Percentiles rank a stretch among this genome's conserved stretches.
Conservation (phyloP, 345 rosid species). For the Eucalyptus marginata region DNA sequence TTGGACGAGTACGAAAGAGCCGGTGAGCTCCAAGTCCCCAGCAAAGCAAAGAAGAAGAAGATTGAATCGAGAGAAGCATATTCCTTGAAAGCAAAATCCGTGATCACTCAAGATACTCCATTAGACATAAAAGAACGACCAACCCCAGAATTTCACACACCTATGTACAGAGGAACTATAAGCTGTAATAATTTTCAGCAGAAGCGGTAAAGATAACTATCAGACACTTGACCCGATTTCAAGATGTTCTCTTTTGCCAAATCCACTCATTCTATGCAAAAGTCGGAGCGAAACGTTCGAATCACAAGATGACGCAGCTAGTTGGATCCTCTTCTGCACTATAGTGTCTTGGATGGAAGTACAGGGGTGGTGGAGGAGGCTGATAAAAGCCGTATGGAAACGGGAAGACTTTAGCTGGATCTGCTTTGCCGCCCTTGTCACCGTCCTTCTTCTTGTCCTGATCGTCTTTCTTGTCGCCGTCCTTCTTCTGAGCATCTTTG, state of each 20-base stretch:
- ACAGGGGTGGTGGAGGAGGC: neutral
- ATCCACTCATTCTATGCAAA: accelerated
- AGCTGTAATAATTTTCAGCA: accelerated
- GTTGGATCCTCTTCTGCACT: neutral
- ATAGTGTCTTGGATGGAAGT: neutral
- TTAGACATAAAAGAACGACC: neutral
- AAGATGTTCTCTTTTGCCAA: neutral
- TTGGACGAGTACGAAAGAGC: neutral
- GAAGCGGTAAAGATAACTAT: neutral
- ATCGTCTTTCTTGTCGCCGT: neutral
- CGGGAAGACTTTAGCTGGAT: neutral
- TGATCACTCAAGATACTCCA: neutral
- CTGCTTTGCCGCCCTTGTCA: neutral
- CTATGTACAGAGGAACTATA: neutral
- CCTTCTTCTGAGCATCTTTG: neutral
- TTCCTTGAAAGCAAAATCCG: neutral
- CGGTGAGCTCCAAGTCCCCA: neutral
- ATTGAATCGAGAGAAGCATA: neutral
- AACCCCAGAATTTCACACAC: neutral
- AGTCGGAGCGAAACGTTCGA: neutral
- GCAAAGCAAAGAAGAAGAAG: neutral
- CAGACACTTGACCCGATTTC: neutral
- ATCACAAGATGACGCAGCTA: neutral
- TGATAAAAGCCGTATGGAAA: accelerated
- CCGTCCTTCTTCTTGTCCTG: neutral